These are phyloP conservation scores for Aspergillus pseudoviridinutans DNA, from an alignment of 2,329 filamentous ascomycete species.

Conservation along the genomic window DNA sequence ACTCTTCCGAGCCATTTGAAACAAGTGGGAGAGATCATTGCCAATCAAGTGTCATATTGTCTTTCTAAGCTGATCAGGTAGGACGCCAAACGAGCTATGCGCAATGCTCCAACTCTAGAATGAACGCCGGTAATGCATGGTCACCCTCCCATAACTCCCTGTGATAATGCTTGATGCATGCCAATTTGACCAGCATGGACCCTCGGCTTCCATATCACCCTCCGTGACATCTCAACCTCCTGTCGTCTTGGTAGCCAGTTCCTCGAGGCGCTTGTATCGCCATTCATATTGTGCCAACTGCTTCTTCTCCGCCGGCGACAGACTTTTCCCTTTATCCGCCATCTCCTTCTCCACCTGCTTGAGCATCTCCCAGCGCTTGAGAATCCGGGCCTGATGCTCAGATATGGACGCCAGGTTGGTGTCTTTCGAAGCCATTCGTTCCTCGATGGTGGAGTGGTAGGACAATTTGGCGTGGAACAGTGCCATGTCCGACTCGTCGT, in stretches of 20 bases:
- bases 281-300: constrained; percentile 33
- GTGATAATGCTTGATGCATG: neutral
- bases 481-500: constrained; percentile 37
- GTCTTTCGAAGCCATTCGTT: constrained; percentile 29
- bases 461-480: constrained; percentile 34
- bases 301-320: constrained; percentile 28
- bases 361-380: constrained; percentile 35
- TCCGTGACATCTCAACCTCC: constrained; percentile 9
- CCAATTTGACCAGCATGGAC: neutral
- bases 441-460: constrained; percentile 33
- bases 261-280: constrained; percentile 32
- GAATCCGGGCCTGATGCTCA: constrained; percentile 30
- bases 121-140: constrained; percentile 25
- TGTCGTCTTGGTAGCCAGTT: constrained; percentile 25
- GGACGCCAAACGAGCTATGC: neutral
- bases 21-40: neutral
- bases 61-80: neutral
- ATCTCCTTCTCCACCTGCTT: constrained; percentile 32
- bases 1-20: neutral
- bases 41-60: neutral
- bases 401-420: constrained; percentile 31
- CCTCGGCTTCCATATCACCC: neutral
- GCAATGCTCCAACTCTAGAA: constrained; percentile 6
- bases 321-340: constrained; percentile 27
- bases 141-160: constrained; percentile 3